Percentiles rank a stretch among this genome's conserved stretches.
These are phyloP conservation scores for Gracilaria gracilis DNA, from an alignment of 23 red algal species.

Conservation along the genomic window DNA sequence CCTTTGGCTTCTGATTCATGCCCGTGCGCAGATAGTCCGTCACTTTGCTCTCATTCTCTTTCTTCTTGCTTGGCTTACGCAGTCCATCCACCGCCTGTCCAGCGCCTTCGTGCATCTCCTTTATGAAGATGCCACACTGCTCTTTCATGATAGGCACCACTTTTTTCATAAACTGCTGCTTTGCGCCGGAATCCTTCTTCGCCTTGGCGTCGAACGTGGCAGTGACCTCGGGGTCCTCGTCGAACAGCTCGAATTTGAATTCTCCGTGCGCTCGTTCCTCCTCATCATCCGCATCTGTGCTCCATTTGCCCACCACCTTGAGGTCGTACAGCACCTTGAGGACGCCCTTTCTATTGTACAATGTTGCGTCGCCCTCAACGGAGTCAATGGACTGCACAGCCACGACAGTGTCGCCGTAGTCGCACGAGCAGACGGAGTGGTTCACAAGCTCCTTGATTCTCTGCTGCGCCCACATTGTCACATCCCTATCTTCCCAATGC, in stretches of 20 bases:
- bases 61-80: constrained; percentile 21
- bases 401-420: constrained; percentile 8
- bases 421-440: neutral
- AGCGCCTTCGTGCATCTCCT: constrained; percentile 65
- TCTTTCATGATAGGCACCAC: constrained; percentile 33
- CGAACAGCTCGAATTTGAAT: constrained; percentile 85
- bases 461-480: constrained; percentile 71
- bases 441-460: constrained; percentile 70
- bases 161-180: constrained; percentile 25
- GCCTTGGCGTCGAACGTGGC: constrained; percentile 58
- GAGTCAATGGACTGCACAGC: constrained; percentile 39
- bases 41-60: constrained; percentile 30
- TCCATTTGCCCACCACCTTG: constrained; percentile 81
- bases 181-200: constrained; percentile 15
- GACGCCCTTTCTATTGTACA: constrained; percentile 94
- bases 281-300: constrained; percentile 16
- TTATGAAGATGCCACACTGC: constrained; percentile 64
- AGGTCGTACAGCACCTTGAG: constrained; percentile 89
- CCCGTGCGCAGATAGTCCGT: constrained; percentile 50
- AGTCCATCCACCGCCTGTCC: constrained; percentile 46
- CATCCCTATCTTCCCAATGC: constrained; percentile 94
- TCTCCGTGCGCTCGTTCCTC: constrained; percentile 56
- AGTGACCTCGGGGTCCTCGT: constrained; percentile 84
- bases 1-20: neutral
- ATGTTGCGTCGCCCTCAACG: constrained; percentile 84